These are phyloP conservation scores for Emiliania huxleyi DNA, from an alignment of 78 protist species.

Conservation along the genomic window DNA sequence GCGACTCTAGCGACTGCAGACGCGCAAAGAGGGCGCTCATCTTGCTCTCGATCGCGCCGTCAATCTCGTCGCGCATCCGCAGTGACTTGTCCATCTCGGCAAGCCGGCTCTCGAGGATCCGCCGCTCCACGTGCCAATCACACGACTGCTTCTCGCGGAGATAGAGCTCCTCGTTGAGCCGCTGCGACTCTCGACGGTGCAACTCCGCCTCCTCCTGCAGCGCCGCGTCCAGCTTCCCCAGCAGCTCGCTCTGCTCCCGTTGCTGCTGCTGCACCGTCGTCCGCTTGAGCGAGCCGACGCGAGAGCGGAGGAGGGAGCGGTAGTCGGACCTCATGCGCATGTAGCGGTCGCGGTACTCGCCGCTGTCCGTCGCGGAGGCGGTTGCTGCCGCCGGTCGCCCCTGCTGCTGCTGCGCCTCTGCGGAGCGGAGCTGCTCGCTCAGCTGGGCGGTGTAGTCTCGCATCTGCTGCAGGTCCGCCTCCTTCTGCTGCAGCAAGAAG, in stretches of 20 bases:
- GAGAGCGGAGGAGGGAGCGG: neutral
- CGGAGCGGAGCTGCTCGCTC: neutral
- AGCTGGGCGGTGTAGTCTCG: constrained; percentile 1
- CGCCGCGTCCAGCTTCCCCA: neutral
- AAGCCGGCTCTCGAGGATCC: neutral
- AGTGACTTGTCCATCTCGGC: neutral
- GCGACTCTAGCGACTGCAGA: neutral
- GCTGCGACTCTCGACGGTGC: neutral
- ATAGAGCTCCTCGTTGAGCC: constrained; percentile 16
- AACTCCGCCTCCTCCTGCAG: neutral
- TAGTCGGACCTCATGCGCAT: neutral
- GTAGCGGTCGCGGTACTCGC: constrained; percentile 22
- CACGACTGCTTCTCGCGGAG: neutral
- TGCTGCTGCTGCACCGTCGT: neutral
- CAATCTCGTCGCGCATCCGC: neutral
- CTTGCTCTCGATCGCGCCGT: neutral
- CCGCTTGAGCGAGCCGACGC: neutral
- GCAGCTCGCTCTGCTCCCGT: neutral
- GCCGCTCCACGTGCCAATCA: neutral
- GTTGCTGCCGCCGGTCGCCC: neutral
- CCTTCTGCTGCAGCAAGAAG: constrained; percentile 19
- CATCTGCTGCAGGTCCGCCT: neutral
- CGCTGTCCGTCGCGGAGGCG: no score
- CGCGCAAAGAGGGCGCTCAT: neutral
- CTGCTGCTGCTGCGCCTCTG: neutral